Evolutionary conservation across 202 grass and related monocot species (phyloP).

Genomic region (Cymbopogon flexuosus): DNA sequence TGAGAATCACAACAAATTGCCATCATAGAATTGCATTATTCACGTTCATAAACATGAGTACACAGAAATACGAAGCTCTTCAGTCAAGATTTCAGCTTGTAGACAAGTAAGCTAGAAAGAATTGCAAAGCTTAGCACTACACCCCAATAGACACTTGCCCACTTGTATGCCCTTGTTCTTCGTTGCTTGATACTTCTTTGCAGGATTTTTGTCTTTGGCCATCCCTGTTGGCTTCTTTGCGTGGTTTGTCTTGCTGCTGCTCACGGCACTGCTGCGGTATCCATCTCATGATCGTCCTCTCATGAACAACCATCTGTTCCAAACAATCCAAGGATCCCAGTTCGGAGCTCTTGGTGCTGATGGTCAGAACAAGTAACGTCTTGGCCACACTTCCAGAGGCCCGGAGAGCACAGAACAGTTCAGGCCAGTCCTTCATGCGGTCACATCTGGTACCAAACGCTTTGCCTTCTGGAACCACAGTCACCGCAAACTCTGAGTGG

Average conservation of each 20-base stretch:
- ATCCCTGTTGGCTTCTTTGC: not conserved
- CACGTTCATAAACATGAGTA: not conserved
- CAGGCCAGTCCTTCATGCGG: slow-evolving; percentile 40
- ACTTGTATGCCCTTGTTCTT: not conserved
- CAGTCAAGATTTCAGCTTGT: slow-evolving; percentile 36
- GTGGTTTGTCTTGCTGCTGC: not conserved
- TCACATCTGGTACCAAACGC: not conserved
- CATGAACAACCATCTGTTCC: slow-evolving; percentile 41
- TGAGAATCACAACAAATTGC: not conserved
- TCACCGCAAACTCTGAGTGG: slow-evolving; percentile 60
- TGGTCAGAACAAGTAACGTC: slow-evolving; percentile 47
- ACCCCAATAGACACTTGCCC: slow-evolving; percentile 1
- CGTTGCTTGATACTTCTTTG: not conserved
- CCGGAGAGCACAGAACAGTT: slow-evolving; percentile 35
- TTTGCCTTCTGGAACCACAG: slow-evolving; percentile 32
- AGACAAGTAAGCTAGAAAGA: slow-evolving; percentile 40
- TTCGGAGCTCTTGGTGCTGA: not conserved
- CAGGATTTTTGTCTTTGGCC: not conserved
- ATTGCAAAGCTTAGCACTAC: slow-evolving; percentile 32
- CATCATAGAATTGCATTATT: not conserved
- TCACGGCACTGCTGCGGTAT: slow-evolving; percentile 51
- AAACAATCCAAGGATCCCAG: slow-evolving; percentile 33
- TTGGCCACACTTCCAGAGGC: slow-evolving; percentile 58
- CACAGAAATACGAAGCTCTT: slow-evolving; percentile 8
- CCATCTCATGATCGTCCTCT: slow-evolving; percentile 48